Evolutionary conservation across 305 asterid species (phyloP).

Genomic region (Rubia balearica): DNA sequence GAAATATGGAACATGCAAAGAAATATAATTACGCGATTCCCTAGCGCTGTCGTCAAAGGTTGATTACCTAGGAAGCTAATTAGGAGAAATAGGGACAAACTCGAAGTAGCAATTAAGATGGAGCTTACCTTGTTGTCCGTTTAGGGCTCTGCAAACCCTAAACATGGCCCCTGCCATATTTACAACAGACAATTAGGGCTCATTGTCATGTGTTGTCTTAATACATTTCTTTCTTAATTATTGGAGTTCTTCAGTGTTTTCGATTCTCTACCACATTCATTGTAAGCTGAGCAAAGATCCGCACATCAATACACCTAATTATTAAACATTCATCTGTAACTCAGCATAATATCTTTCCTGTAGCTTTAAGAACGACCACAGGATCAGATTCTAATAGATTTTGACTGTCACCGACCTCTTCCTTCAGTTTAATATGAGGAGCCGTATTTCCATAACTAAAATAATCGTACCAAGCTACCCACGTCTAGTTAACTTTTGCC

Average conservation of each 20-base stretch:
- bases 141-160: slow-evolving; percentile 43
- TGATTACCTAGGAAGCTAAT: neutral
- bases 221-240: slow-evolving; percentile 13
- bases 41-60: neutral
- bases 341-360: neutral
- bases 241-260: slow-evolving; percentile 16
- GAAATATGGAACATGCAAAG: neutral
- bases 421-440: too few species aligned
- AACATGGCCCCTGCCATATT: slow-evolving; percentile 33
- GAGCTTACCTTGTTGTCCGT: slow-evolving; percentile 20
- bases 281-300: neutral
- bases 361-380: neutral
- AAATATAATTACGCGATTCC: neutral
- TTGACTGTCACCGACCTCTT: too few species aligned
- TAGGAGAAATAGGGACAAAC: neutral
- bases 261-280: slow-evolving; percentile 9
- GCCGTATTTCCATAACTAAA: too few species aligned
- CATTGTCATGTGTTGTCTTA: slow-evolving; percentile 23
- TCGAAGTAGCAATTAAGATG: slow-evolving; percentile 14
- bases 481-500: too few species aligned
- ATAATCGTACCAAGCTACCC: too few species aligned
- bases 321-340: neutral
- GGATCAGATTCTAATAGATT: neutral
- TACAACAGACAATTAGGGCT: slow-evolving; percentile 19
- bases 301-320: too few species aligned